phyloP scores from a whole-genome alignment of 2,329 filamentous ascomycete species.

The Pestalotiopsis sp. region DNA sequence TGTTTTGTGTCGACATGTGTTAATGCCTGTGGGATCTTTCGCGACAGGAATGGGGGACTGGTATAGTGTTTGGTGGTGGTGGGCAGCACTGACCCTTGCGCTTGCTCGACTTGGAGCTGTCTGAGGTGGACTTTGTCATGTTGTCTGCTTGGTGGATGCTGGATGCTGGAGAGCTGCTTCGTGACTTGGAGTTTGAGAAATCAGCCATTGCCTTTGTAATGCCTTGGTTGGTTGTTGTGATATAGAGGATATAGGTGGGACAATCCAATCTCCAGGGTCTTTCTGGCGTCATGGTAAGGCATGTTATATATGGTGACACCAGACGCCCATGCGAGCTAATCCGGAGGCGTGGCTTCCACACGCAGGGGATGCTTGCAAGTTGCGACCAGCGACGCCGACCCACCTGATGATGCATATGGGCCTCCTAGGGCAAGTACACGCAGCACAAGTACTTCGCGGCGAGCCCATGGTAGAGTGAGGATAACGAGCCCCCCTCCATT shows the following conservation, averaged over 20 bases:
- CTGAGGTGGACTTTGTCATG: constrained; percentile 26
- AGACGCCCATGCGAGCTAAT: constrained; percentile 5
- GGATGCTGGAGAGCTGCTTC: constrained; percentile 17
- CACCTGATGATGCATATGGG: constrained; percentile 2
- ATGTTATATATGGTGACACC: constrained; percentile 11
- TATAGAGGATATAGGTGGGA: constrained; percentile 8
- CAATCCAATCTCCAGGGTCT: constrained; percentile 4
- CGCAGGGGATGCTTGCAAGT: constrained; percentile 7
- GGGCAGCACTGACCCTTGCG: constrained; percentile 32
- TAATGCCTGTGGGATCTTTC: constrained; percentile 1
- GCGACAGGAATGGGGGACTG: neutral
- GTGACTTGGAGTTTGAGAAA: constrained; percentile 13
- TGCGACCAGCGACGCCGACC: neutral
- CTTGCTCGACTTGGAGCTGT: constrained; percentile 22
- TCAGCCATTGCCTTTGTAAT: constrained; percentile 19
- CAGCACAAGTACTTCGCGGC: constrained; percentile 2
- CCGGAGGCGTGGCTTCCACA: neutral
- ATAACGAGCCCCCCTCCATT: neutral
- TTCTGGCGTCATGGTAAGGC: constrained; percentile 12
- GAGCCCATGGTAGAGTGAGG: neutral
- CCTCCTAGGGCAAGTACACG: neutral
- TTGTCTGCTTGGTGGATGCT: constrained; percentile 16
- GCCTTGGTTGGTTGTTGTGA: constrained; percentile 13
- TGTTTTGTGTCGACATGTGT: constrained; percentile 22
- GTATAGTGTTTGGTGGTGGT: neutral